These are phyloP conservation scores for Coleophoma eucalyptorum DNA, from an alignment of 2,329 filamentous ascomycete species.

Conservation along the genomic window DNA sequence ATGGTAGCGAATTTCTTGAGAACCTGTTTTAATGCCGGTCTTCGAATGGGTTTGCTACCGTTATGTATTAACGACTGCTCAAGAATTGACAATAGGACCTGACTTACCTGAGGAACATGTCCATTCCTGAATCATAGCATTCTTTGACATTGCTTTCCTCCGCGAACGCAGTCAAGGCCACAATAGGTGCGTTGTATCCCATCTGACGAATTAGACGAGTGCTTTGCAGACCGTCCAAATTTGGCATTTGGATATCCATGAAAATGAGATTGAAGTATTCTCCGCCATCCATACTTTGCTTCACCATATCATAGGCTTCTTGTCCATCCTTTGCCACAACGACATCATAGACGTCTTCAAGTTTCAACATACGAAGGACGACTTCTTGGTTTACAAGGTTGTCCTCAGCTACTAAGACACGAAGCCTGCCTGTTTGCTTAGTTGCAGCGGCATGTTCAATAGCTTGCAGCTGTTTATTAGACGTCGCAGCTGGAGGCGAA, in stretches of 20 bases:
- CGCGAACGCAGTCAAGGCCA: constrained; percentile 84
- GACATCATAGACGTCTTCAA: constrained; percentile 81
- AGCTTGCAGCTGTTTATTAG: constrained; percentile 59
- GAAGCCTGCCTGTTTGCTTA: constrained; percentile 60
- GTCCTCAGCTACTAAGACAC: constrained; percentile 83
- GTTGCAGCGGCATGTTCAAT: constrained; percentile 62
- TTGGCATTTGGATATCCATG: constrained; percentile 96
- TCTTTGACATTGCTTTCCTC: constrained; percentile 87
- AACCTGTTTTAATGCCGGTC: constrained; percentile 83
- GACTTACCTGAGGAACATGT: constrained; percentile 65
- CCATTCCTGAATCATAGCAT: constrained; percentile 86
- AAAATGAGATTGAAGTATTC: constrained; percentile 82
- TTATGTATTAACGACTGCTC: neutral
- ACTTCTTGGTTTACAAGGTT: constrained; percentile 63
- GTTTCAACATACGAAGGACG: constrained; percentile 61
- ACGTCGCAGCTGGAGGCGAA: constrained; percentile 7
- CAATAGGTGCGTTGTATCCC: constrained; percentile 84
- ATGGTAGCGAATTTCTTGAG: constrained; percentile 82
- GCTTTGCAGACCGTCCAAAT: constrained; percentile 83
- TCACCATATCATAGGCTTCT: constrained; percentile 83
- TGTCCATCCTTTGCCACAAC: constrained; percentile 84
- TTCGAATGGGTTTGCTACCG: constrained; percentile 63
- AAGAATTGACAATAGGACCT: neutral
- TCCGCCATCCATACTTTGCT: constrained; percentile 71
- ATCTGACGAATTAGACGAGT: constrained; percentile 81